Evolutionary conservation across 2,329 filamentous ascomycete genomes (phyloP).

Genomic region (Colletotrichum spinosum): DNA sequence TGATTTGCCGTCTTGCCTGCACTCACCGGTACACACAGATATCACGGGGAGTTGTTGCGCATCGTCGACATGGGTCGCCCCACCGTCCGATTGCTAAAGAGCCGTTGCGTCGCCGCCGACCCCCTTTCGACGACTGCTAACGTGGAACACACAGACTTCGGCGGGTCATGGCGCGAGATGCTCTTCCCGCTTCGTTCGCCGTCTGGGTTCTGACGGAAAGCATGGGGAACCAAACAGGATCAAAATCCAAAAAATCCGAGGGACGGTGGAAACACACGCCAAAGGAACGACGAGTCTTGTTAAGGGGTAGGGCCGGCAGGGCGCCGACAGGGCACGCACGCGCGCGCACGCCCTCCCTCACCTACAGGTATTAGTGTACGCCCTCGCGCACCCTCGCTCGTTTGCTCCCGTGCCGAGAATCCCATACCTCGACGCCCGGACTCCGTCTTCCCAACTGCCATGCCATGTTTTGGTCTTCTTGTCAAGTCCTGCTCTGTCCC

Average conservation of each 20-base stretch:
- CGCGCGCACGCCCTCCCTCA: background rate
- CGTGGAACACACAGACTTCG: constrained; percentile 13
- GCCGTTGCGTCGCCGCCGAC: too few species aligned
- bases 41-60: background rate
- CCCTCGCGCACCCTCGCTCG: too few species aligned
- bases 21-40: background rate
- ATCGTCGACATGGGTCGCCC: constrained; percentile 18
- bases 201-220: background rate
- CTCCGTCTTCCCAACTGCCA: background rate
- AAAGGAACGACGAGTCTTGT: too few species aligned
- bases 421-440: background rate
- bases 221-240: background rate
- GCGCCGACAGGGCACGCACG: constrained; percentile 36
- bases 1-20: constrained; percentile 9
- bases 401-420: constrained; percentile 5
- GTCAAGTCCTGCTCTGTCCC: too few species aligned
- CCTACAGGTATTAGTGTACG: too few species aligned
- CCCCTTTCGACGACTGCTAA: too few species aligned
- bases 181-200: constrained; percentile 13
- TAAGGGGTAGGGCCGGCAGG: constrained; percentile 28
- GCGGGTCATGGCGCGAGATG: constrained; percentile 23
- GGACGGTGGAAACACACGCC: background rate
- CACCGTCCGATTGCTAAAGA: background rate
- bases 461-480: background rate
- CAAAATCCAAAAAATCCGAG: constrained; percentile 1